These are phyloP conservation scores for Arachnomyces sp. DNA, from an alignment of 2,329 filamentous ascomycete species.

Conservation along the genomic window DNA sequence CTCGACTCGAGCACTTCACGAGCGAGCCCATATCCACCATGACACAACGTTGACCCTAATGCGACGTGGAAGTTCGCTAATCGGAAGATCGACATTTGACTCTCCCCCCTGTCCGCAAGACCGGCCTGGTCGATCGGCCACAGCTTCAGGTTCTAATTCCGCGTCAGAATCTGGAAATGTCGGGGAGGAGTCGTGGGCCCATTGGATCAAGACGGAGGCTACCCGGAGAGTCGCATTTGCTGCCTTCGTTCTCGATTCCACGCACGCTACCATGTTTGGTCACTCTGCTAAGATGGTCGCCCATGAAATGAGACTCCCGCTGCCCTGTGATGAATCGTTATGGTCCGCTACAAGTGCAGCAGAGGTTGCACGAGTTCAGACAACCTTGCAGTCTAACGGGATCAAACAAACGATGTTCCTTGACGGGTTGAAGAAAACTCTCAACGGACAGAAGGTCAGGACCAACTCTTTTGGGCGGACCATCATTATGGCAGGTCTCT, in stretches of 20 bases:
- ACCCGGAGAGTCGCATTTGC: constrained; percentile 85
- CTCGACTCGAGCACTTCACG: constrained; percentile 82
- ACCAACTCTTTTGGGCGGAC: constrained; percentile 92
- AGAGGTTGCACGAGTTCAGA: constrained; percentile 78
- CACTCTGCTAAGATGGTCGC: constrained; percentile 96
- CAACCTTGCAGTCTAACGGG: constrained; percentile 69
- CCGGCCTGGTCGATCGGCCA: constrained; percentile 34
- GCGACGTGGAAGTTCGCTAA: constrained; percentile 84
- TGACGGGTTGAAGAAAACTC: constrained; percentile 80
- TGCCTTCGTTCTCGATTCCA: constrained; percentile 90
- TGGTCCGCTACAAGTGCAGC: constrained; percentile 86
- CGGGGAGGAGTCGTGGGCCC: constrained; percentile 86
- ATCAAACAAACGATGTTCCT: constrained; percentile 81
- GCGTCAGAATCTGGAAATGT: constrained; percentile 57
- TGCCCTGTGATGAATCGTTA: constrained; percentile 86
- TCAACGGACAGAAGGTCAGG: constrained; percentile 75
- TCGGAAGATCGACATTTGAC: constrained; percentile 76
- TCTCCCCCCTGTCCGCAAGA: constrained; percentile 70
- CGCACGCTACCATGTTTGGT: constrained; percentile 95
- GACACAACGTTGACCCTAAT: constrained; percentile 92
- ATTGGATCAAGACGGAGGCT: constrained; percentile 91
- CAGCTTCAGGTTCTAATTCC: constrained; percentile 33
- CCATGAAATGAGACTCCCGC: constrained; percentile 82
- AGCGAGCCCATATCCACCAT: constrained; percentile 92
- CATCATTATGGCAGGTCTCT: constrained; percentile 84